Evolutionary conservation across 1,284 basidiomycete genomes (phyloP).

Genomic region (Austroboletus olivaceoglutinosus): DNA sequence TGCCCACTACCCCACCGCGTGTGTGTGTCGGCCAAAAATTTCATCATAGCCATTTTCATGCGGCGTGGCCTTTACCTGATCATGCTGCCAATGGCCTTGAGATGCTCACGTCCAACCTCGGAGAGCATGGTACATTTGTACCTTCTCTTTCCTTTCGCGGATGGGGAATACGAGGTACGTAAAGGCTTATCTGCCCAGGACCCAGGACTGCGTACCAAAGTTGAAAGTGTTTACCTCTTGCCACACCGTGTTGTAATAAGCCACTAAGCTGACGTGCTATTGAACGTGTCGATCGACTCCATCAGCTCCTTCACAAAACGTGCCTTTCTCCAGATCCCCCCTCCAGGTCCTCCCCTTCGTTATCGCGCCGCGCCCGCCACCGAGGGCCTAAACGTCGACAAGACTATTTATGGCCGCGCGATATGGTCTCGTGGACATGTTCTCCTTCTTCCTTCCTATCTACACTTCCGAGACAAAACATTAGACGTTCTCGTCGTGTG

Average conservation of each 20-base stretch:
- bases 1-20: too few relatives aligned
- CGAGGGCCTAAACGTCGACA: background rate
- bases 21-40: too few relatives aligned
- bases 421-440: conserved; percentile 6
- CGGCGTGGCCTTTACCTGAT: too few relatives aligned
- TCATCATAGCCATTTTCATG: too few relatives aligned
- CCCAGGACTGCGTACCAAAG: conserved; percentile 1
- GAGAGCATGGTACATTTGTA: background rate
- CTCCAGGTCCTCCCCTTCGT: background rate
- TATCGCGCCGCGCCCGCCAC: conserved; percentile 10
- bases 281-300: conserved; percentile 7
- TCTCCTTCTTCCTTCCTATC: conserved; percentile 17
- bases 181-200: conserved; percentile 11
- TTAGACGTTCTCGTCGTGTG: background rate
- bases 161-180: conserved; percentile 1
- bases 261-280: background rate
- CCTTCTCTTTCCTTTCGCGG: background rate
- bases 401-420: conserved; percentile 14
- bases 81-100: too few relatives aligned
- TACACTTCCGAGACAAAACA: background rate
- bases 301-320: background rate
- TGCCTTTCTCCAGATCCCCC: background rate
- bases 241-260: background rate
- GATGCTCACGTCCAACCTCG: background rate
- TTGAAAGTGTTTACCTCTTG: background rate